Evolutionary conservation across 257 asterid genomes (phyloP).

Genomic region (Buddleja alternifolia): DNA sequence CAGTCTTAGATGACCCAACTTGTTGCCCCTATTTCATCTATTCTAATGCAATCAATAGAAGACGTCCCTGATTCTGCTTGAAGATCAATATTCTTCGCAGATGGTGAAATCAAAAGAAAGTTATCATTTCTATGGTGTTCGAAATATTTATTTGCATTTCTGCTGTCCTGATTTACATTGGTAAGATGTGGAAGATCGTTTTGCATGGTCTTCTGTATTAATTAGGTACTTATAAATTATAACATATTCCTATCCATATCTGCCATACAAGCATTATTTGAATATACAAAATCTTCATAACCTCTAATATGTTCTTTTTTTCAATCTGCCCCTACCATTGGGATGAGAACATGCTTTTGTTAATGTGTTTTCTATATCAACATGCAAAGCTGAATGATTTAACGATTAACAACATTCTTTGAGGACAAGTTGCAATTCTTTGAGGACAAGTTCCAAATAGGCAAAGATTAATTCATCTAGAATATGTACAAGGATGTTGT

Average conservation of each 20-base stretch:
- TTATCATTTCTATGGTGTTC: background rate
- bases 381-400: background rate
- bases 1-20: background rate
- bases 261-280: background rate
- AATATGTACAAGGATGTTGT: too few relatives aligned
- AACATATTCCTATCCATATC: background rate
- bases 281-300: background rate
- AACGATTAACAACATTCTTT: conserved; percentile 1
- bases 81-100: background rate
- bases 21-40: background rate
- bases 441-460: background rate
- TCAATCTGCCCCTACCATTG: background rate
- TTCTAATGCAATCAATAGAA: background rate
- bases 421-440: background rate
- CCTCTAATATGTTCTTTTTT: background rate
- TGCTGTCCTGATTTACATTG: background rate
- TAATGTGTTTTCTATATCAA: background rate
- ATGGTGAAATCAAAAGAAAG: conserved; percentile 5
- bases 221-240: background rate
- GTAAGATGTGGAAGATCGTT: background rate
- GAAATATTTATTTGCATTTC: conserved; percentile 8
- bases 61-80: conserved; percentile 26
- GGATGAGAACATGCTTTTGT: background rate
- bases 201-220: background rate
- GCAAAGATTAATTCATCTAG: background rate